These are phyloP conservation scores for Colletotrichum chlorophyti DNA, from an alignment of 2,329 filamentous ascomycete genomes.

Conservation along the genomic window DNA sequence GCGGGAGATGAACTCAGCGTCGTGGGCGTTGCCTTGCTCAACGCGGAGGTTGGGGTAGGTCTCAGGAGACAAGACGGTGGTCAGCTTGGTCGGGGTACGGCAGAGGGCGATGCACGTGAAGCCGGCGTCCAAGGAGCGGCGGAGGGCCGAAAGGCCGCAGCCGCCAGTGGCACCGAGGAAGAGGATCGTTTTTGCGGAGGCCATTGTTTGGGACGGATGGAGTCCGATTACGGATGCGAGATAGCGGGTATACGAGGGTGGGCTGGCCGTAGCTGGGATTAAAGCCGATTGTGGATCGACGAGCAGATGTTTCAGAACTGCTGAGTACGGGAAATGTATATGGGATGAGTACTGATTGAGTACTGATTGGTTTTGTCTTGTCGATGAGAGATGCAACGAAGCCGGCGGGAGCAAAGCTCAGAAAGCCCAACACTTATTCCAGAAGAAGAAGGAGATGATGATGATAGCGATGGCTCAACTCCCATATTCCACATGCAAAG, in stretches of 20 bases:
- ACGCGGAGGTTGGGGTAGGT: constrained; percentile 47
- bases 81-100: constrained; percentile 57
- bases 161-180: constrained; percentile 63
- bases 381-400: too few relatives aligned
- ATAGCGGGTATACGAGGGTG: neutral
- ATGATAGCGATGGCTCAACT: too few relatives aligned
- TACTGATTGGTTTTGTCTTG: too few relatives aligned
- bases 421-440: too few relatives aligned
- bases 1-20: constrained; percentile 42
- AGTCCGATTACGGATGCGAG: constrained; percentile 27
- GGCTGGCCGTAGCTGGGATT: neutral
- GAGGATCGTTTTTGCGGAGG: constrained; percentile 47
- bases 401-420: too few relatives aligned
- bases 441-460: too few relatives aligned
- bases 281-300: neutral
- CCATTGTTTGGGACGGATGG: constrained; percentile 9
- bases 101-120: constrained; percentile 56
- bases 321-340: neutral
- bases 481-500: too few relatives aligned
- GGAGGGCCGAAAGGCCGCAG: constrained; percentile 53
- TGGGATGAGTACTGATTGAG: neutral
- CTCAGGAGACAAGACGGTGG: constrained; percentile 39
- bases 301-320: too few relatives aligned
- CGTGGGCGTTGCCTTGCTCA: constrained; percentile 54
- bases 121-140: constrained; percentile 50